Evolutionary conservation across 306 rosid genomes (phyloP).

Genomic region (Begonia masoniana): DNA sequence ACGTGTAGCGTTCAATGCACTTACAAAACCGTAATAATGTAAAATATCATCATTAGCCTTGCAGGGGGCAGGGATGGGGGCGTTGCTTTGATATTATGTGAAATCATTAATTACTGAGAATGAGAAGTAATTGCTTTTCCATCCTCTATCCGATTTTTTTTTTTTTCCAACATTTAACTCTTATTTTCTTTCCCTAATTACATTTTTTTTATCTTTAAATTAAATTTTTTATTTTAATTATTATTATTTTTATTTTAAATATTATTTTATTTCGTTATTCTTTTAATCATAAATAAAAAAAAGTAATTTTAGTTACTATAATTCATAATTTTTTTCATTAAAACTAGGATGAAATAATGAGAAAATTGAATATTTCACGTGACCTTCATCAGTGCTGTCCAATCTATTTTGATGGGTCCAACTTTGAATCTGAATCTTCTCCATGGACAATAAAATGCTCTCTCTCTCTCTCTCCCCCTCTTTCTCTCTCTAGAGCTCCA

Average conservation of each 20-base stretch:
- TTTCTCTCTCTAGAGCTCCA: not conserved
- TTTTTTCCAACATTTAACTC: too few species aligned
- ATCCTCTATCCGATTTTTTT: too few species aligned
- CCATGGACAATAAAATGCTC: constrained; percentile 27
- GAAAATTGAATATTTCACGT: constrained; percentile 49
- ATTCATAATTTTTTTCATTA: too few species aligned
- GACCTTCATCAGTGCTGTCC: constrained; percentile 45
- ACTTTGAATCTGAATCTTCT: constrained; percentile 16
- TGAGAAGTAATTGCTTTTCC: constrained; percentile 24
- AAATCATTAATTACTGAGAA: constrained; percentile 73
- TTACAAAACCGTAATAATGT: constrained; percentile 82
- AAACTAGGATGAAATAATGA: constrained; percentile 17
- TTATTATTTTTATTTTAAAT: too few species aligned
- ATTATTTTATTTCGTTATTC: too few species aligned
- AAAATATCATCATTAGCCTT: constrained; percentile 77
- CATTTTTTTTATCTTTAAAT: too few species aligned
- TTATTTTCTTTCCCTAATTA: too few species aligned
- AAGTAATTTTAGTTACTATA: too few species aligned
- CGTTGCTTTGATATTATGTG: constrained; percentile 55
- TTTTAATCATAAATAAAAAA: too few species aligned
- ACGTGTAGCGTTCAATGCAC: constrained; percentile 92
- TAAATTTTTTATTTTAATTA: too few species aligned
- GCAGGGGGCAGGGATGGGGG: constrained; percentile 59
- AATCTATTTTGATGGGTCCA: constrained; percentile 28
- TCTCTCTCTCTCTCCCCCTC: constrained; percentile 3